Conservation (phyloP, 2,329 filamentous ascomycete genomes). For the Pezizomycotina sp. region DNA sequence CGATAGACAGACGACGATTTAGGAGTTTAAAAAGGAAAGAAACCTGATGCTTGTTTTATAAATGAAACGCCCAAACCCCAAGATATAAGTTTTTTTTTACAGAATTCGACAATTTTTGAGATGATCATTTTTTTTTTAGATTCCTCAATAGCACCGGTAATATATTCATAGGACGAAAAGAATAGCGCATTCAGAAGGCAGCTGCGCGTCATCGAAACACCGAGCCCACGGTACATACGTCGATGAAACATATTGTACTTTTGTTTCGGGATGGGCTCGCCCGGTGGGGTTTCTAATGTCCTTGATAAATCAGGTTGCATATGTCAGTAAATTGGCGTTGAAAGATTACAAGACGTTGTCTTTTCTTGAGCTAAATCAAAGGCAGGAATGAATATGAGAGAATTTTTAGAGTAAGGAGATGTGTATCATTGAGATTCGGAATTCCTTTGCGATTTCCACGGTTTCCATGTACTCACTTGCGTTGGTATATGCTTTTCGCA, state of each 20-base stretch:
- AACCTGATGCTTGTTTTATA: no score
- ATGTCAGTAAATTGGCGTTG: not conserved
- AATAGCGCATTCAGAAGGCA: slow-evolving; percentile 77
- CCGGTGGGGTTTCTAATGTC: slow-evolving; percentile 12
- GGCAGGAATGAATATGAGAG: no score
- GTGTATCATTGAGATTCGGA: no score
- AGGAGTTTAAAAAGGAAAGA: no score
- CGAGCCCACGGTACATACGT: slow-evolving; percentile 67
- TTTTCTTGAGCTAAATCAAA: not conserved
- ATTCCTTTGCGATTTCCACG: not conserved
- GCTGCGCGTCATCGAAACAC: slow-evolving; percentile 67
- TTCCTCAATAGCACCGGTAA: slow-evolving; percentile 39
- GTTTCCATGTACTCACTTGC: slow-evolving; percentile 27
- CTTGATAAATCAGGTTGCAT: slow-evolving; percentile 21
- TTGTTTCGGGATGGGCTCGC: slow-evolving; percentile 31
- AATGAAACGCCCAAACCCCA: no score
- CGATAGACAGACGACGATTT: no score
- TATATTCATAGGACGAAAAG: slow-evolving; percentile 73
- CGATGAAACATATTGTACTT: slow-evolving; percentile 63
- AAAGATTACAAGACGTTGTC: not conserved
- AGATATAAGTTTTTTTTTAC: no score
- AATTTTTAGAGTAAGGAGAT: no score
- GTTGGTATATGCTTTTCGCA: slow-evolving; percentile 44
- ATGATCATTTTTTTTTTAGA: slow-evolving; percentile 39
- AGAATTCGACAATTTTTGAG: no score